Conservation (phyloP, 176 grass and related monocot genomes). For the Carex kokanica region DNA sequence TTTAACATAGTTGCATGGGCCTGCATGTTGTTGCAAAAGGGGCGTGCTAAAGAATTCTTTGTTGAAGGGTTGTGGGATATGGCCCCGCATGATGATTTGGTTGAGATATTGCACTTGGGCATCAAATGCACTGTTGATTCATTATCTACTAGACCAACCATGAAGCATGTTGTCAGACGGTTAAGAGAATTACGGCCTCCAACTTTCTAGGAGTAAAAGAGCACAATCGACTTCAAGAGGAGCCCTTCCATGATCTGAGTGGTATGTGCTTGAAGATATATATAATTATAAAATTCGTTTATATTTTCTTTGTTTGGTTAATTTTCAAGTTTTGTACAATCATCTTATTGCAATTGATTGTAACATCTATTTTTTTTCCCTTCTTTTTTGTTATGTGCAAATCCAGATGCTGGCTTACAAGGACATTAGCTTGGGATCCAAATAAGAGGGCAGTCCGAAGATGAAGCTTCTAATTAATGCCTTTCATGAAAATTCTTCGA, state of each 20-base stretch:
- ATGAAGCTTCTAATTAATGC: background rate
- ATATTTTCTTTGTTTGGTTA: background rate
- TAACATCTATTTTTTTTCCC: background rate
- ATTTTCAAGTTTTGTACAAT: background rate
- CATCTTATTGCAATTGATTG: background rate
- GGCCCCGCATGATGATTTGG: conserved; percentile 87
- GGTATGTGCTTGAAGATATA: background rate
- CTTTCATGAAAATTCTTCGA: background rate
- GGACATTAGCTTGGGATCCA: background rate
- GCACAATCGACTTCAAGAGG: background rate
- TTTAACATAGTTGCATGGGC: conserved; percentile 98
- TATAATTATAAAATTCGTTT: background rate
- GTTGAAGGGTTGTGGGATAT: conserved; percentile 85
- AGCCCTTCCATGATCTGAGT: background rate
- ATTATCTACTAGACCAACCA: conserved; percentile 78
- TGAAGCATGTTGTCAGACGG: conserved; percentile 93
- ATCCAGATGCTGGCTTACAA: background rate
- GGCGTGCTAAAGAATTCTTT: conserved; percentile 83
- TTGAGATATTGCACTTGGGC: conserved; percentile 82
- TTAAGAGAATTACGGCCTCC: conserved; percentile 81
- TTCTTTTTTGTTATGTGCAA: background rate
- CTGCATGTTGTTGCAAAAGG: conserved; percentile 86
- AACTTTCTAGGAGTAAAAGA: conserved; percentile 37
- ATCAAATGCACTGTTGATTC: conserved; percentile 87
- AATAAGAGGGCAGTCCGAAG: background rate